Evolutionary conservation across 768 basidiomycete species (phyloP).

Genomic region (Artomyces pyxidatus): DNA sequence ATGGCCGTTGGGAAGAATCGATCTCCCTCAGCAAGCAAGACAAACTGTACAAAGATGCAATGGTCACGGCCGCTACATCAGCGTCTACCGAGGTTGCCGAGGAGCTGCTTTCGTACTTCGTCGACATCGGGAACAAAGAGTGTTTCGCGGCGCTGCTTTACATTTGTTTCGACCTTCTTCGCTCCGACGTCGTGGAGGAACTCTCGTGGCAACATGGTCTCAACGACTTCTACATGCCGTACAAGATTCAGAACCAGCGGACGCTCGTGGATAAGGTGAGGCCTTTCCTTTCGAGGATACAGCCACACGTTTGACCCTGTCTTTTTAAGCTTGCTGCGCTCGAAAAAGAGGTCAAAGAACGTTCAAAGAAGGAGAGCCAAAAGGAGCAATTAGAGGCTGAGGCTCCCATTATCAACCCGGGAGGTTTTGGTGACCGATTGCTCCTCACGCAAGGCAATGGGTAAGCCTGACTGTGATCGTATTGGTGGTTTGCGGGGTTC

Average conservation of each 20-base stretch:
- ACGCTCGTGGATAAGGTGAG: constrained; percentile 67
- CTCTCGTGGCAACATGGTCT: constrained; percentile 94
- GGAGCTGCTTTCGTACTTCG: constrained; percentile 92
- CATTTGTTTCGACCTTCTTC: constrained; percentile 92
- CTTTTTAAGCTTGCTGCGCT: constrained; percentile 55
- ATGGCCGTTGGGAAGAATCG: constrained; percentile 84
- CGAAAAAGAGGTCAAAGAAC: constrained; percentile 86
- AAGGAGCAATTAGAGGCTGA: constrained; percentile 89
- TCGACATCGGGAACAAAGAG: constrained; percentile 97
- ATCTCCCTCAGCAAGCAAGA: constrained; percentile 93
- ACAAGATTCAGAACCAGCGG: constrained; percentile 81
- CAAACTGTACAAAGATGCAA: constrained; percentile 94
- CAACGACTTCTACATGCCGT: constrained; percentile 98
- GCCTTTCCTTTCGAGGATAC: not conserved
- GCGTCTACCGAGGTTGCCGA: constrained; percentile 84
- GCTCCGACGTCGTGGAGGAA: constrained; percentile 89
- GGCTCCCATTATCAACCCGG: constrained; percentile 84
- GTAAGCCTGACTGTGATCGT: constrained; percentile 20
- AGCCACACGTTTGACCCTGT: constrained; percentile 11
- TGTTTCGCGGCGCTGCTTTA: constrained; percentile 89
- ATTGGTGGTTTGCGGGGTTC: not conserved
- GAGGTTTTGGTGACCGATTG: constrained; percentile 48
- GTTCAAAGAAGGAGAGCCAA: constrained; percentile 75
- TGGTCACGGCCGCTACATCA: constrained; percentile 86
- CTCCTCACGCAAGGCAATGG: constrained; percentile 73